A percentile compares a stretch with the other conserved stretches of the same genome.
Evolutionary conservation across 1,139 yeast species (phyloP).

Genomic region (Arxiozyma bovina): DNA sequence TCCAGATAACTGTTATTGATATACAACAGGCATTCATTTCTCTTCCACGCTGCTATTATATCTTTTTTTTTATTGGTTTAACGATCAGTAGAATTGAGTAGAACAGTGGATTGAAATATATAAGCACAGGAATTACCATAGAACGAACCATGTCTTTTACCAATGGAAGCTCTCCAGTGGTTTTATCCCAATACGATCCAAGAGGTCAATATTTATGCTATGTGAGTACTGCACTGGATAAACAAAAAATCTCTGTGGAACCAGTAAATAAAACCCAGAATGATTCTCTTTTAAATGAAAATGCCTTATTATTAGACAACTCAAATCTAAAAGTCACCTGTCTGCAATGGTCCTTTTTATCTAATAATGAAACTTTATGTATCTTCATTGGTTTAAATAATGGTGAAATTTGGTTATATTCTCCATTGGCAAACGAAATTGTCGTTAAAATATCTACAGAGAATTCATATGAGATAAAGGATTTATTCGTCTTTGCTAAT

Average conservation of each 20-base stretch:
- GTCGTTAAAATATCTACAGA: slow-evolving; percentile 44
- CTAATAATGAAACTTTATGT: slow-evolving; percentile 30
- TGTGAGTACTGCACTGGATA: slow-evolving; percentile 62
- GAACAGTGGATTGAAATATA: not conserved
- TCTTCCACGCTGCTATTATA: not conserved
- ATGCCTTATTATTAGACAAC: slow-evolving; percentile 42
- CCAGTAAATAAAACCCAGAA: slow-evolving; percentile 42
- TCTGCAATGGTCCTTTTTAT: slow-evolving; percentile 46
- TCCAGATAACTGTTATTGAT: not conserved
- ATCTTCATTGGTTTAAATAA: slow-evolving; percentile 59
- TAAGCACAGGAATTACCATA: not conserved
- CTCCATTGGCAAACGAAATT: slow-evolving; percentile 56
- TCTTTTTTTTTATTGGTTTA: no score
- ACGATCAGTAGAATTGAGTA: not conserved
- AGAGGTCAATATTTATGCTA: slow-evolving; percentile 55
- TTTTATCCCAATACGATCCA: slow-evolving; percentile 33
- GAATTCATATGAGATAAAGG: slow-evolving; percentile 45
- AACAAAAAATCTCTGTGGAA: slow-evolving; percentile 62
- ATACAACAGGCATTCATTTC: not conserved
- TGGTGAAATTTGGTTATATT: slow-evolving; percentile 57
- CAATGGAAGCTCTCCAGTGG: slow-evolving; percentile 19
- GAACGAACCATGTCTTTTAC: slow-evolving; percentile 2
- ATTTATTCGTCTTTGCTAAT: slow-evolving; percentile 39
- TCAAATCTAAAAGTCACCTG: slow-evolving; percentile 42
- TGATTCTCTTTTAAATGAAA: slow-evolving; percentile 25